phyloP scores from a whole-genome alignment of 768 basidiomycete genomes.

The Glaciozyma martinii region DNA sequence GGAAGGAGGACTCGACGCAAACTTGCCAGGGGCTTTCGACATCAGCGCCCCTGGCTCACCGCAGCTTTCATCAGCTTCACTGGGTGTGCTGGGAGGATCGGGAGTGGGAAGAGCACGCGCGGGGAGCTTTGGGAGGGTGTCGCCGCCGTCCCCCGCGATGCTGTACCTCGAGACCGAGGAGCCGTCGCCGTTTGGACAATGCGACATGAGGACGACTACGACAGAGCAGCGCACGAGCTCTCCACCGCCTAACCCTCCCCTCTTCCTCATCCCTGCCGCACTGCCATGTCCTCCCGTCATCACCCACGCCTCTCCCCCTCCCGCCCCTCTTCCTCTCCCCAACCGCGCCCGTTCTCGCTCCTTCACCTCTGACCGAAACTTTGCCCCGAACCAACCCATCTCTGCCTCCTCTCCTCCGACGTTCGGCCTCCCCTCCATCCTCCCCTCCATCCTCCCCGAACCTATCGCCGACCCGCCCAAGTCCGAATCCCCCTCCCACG shows the following conservation, averaged over 20 bases:
- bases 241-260: neutral
- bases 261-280: neutral
- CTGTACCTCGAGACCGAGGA: slow-evolving; percentile 15
- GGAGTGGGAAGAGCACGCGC: neutral
- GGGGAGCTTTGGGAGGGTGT: neutral
- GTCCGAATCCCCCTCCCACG: neutral
- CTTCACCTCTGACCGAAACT: neutral
- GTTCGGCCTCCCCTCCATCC: neutral
- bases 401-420: neutral
- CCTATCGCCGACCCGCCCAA: neutral
- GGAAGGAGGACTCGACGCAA: neutral
- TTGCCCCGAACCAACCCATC: neutral
- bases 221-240: neutral
- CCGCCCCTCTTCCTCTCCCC: neutral
- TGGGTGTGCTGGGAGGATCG: neutral
- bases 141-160: slow-evolving; percentile 6
- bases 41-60: neutral
- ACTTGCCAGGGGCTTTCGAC: neutral
- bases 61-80: neutral
- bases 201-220: neutral
- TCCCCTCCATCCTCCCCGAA: neutral
- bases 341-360: neutral
- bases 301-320: neutral
- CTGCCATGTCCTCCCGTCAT: neutral
- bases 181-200: neutral